phyloP scores from a whole-genome alignment of 2,329 filamentous ascomycete species.

The Pleurostoma richardsiae region DNA sequence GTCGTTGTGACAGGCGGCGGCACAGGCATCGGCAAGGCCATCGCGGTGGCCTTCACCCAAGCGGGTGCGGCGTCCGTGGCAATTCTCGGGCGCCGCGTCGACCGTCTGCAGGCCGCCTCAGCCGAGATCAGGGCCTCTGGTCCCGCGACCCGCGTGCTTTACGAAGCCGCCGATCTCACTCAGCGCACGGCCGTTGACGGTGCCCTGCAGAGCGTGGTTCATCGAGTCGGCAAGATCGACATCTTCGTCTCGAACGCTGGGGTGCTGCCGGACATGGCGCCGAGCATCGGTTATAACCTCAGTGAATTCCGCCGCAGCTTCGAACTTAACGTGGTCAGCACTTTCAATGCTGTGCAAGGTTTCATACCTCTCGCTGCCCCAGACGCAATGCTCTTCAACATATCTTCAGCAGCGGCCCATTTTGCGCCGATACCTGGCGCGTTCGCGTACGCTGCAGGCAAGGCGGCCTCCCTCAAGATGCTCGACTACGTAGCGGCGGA shows the following conservation, averaged over 20 bases:
- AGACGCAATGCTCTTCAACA: conserved; percentile 14
- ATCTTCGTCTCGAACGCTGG: conserved; percentile 11
- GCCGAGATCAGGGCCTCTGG: conserved; percentile 1
- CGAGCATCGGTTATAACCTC: conserved; percentile 2
- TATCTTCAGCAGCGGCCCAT: conserved; percentile 13
- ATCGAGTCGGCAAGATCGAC: conserved; percentile 7
- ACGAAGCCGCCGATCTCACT: conserved; percentile 6
- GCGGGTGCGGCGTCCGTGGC: conserved; percentile 27
- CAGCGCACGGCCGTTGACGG: conserved; percentile 1
- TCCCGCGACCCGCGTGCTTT: conserved; percentile 2
- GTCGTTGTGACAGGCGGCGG: conserved; percentile 65
- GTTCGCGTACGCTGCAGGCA: conserved; percentile 24
- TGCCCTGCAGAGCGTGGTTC: conserved; percentile 3
- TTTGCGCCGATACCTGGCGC: conserved; percentile 12
- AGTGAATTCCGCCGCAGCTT: conserved; percentile 5
- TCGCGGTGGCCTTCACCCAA: conserved; percentile 50
- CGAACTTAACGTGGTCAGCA: conserved; percentile 15
- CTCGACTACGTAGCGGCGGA: conserved; percentile 26
- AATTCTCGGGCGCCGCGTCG: conserved; percentile 20
- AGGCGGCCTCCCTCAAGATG: conserved; percentile 27
- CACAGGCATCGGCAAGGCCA: conserved; percentile 59
- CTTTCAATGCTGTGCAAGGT: conserved; percentile 17
- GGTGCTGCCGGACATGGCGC: conserved; percentile 1
- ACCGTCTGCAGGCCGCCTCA: conserved; percentile 10
- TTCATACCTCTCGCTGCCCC: conserved; percentile 12